phyloP scores from a whole-genome alignment of 208 protist species.

The Lotmaria passim region DNA sequence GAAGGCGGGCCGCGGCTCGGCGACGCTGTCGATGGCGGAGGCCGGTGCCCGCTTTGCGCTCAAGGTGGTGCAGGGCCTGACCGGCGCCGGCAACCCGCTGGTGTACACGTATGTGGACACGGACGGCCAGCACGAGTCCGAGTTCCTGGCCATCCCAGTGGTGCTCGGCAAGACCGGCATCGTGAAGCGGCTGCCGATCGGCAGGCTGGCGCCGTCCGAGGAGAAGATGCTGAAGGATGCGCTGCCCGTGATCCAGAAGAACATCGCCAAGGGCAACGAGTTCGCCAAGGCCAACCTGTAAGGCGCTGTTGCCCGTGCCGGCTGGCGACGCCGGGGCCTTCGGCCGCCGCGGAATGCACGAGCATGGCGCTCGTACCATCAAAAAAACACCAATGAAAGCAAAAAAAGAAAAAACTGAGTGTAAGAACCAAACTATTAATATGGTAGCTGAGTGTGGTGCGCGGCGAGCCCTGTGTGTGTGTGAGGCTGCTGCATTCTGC shows the following conservation, averaged over 20 bases:
- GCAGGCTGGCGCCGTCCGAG: constrained; percentile 48
- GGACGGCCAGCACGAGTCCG: constrained; percentile 57
- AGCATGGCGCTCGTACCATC: too few relatives aligned
- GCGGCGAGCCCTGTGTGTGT: too few relatives aligned
- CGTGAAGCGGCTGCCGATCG: constrained; percentile 74
- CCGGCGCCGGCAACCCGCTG: constrained; percentile 56
- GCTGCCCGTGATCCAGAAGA: constrained; percentile 64
- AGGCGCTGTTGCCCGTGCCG: neutral
- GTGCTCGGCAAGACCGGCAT: constrained; percentile 78
- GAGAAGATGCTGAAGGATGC: constrained; percentile 41
- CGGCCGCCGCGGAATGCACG: too few relatives aligned
- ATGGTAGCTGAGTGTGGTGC: too few relatives aligned
- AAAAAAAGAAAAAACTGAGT: too few relatives aligned
- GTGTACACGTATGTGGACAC: constrained; percentile 88
- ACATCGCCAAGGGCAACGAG: constrained; percentile 72
- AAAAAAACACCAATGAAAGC: too few relatives aligned
- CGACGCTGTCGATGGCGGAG: constrained; percentile 97
- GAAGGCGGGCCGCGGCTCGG: constrained; percentile 94
- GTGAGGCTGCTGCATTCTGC: too few relatives aligned
- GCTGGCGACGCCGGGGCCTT: too few relatives aligned
- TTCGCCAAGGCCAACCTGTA: constrained; percentile 87
- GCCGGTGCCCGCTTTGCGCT: constrained; percentile 84
- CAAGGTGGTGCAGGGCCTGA: constrained; percentile 69
- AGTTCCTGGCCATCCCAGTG: constrained; percentile 80
- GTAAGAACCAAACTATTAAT: too few relatives aligned